phyloP scores from a whole-genome alignment of 768 basidiomycete species.

The Austroboletus festivus region DNA sequence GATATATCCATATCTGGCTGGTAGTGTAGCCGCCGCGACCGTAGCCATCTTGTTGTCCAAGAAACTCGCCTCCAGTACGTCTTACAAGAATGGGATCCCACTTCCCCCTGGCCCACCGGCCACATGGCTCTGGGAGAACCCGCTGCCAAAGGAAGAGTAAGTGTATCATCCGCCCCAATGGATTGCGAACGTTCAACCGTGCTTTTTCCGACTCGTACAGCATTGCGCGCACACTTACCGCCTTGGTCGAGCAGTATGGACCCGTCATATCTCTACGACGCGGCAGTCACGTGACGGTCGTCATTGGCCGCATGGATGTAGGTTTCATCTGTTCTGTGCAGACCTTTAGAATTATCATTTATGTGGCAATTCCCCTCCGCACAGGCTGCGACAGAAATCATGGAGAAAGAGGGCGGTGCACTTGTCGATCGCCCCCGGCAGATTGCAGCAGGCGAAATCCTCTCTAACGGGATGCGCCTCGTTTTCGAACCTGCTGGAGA shows the following conservation, averaged over 20 bases:
- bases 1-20: too few relatives aligned
- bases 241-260: conserved; percentile 54
- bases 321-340: neutral
- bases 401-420: conserved; percentile 55
- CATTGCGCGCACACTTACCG: conserved; percentile 32
- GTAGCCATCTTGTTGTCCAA: neutral
- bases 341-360: too few relatives aligned
- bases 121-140: conserved; percentile 13
- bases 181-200: too few relatives aligned
- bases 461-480: conserved; percentile 54
- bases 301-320: conserved; percentile 20
- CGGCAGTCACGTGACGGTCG: conserved; percentile 29
- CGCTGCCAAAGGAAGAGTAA: conserved; percentile 9
- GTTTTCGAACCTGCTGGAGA: conserved; percentile 48
- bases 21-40: too few relatives aligned
- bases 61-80: neutral
- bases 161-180: too few relatives aligned
- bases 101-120: conserved; percentile 23
- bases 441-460: conserved; percentile 51
- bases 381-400: conserved; percentile 55
- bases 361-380: conserved; percentile 34
- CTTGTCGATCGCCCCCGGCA: conserved; percentile 48
- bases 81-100: conserved; percentile 1
- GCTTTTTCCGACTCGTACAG: too few relatives aligned
- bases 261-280: conserved; percentile 52